Percentiles rank a stretch among this genome's conserved stretches.
These are phyloP conservation scores for Lojkania enalia DNA, from an alignment of 2,329 filamentous ascomycete species.

Conservation along the genomic window DNA sequence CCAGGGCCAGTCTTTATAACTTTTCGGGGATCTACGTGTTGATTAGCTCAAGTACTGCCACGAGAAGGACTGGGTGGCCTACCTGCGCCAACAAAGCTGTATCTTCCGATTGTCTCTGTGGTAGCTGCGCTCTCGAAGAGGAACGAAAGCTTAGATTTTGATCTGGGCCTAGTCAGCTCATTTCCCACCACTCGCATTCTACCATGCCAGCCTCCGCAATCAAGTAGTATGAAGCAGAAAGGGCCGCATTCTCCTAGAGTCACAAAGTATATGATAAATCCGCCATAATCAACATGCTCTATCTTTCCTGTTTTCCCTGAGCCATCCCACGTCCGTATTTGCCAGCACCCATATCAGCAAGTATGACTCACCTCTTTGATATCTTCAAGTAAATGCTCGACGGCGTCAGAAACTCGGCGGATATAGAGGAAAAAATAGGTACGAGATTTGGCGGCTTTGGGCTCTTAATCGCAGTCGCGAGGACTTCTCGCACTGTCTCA, in stretches of 20 bases:
- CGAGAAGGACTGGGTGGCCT: slow-evolving; percentile 35
- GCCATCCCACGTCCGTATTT: too few relatives aligned
- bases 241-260: too few relatives aligned
- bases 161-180: slow-evolving; percentile 38
- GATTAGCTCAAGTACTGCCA: slow-evolving; percentile 12
- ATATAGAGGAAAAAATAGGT: slow-evolving; percentile 80
- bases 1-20: slow-evolving; percentile 85
- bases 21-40: slow-evolving; percentile 63
- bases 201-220: not conserved
- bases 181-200: not conserved
- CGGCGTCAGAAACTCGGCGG: slow-evolving; percentile 90
- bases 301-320: too few relatives aligned
- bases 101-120: slow-evolving; percentile 89
- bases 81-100: slow-evolving; percentile 90
- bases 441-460: slow-evolving; percentile 73
- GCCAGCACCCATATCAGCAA: too few relatives aligned
- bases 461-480: slow-evolving; percentile 55
- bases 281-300: too few relatives aligned
- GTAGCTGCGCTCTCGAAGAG: slow-evolving; percentile 92
- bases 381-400: slow-evolving; percentile 95
- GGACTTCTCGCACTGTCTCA: slow-evolving; percentile 60
- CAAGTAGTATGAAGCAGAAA: too few relatives aligned
- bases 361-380: slow-evolving; percentile 65
- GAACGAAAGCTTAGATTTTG: slow-evolving; percentile 79
- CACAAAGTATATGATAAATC: too few relatives aligned